Conservation (phyloP, 179 eudicot species). For the Beta macrorhiza region DNA sequence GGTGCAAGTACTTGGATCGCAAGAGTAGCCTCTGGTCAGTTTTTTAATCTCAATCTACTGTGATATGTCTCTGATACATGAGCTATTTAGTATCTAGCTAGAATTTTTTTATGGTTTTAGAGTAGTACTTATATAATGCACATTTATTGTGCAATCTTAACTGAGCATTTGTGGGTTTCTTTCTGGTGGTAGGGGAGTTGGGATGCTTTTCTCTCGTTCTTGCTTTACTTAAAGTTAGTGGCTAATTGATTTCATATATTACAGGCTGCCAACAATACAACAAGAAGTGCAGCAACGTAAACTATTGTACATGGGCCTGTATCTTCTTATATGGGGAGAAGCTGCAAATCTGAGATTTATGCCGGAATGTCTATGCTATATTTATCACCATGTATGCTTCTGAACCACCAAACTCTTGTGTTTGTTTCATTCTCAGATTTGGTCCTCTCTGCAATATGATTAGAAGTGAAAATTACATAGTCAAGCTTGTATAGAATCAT, state of each 20-base stretch:
- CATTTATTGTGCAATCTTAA: neutral
- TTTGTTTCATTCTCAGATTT: neutral
- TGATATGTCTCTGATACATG: neutral
- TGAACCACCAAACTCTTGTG: neutral
- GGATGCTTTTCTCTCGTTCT: neutral
- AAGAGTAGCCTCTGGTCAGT: conserved; percentile 98
- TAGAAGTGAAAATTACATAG: neutral
- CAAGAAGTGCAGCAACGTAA: conserved; percentile 99
- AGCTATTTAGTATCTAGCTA: neutral
- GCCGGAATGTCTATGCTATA: conserved; percentile 99
- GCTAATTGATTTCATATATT: conserved; percentile 17
- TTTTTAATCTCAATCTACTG: conserved; percentile 13
- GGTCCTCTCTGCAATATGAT: neutral
- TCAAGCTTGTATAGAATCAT: too few species aligned
- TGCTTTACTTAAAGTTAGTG: neutral
- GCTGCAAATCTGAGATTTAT: conserved; percentile 98
- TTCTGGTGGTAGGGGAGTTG: too few species aligned
- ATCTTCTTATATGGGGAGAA: conserved; percentile 99
- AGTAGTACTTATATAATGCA: neutral
- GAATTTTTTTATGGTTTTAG: neutral
- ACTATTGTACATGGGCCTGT: conserved; percentile 92
- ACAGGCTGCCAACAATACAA: conserved; percentile 97
- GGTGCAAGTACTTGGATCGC: conserved; percentile 99
- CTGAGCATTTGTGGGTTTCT: neutral
- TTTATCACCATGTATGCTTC: conserved; percentile 87